These are phyloP conservation scores for Setaria italica DNA, from an alignment of 202 grass and related monocot species.

Conservation along the genomic window DNA sequence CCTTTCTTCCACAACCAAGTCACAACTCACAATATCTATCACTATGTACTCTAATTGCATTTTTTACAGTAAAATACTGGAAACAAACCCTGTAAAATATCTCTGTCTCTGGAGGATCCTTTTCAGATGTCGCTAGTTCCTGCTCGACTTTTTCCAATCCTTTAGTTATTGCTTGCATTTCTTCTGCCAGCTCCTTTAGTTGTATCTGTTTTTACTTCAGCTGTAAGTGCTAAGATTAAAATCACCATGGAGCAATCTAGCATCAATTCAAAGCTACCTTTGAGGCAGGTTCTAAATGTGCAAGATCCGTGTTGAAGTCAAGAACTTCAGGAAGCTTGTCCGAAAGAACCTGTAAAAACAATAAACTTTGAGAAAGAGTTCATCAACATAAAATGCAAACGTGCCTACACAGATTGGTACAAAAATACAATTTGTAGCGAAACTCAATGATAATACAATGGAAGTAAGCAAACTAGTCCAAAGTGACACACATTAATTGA, in stretches of 20 bases:
- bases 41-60: constrained; percentile 3
- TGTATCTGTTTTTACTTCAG: constrained; percentile 71
- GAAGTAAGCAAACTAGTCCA: constrained; percentile 27
- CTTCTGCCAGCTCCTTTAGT: constrained; percentile 85
- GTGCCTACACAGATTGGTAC: constrained; percentile 2
- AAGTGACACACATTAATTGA: constrained; percentile 18
- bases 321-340: constrained; percentile 97
- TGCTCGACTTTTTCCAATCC: constrained; percentile 89
- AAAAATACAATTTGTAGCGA: constrained; percentile 6
- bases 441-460: constrained; percentile 1
- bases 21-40: neutral
- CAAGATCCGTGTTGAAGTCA: constrained; percentile 85
- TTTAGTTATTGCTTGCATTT: constrained; percentile 90
- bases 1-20: constrained; percentile 1
- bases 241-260: constrained; percentile 22
- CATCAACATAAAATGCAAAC: constrained; percentile 30
- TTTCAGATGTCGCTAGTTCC: constrained; percentile 77
- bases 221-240: constrained; percentile 41
- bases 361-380: constrained; percentile 32
- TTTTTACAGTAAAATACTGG: constrained; percentile 18
- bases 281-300: constrained; percentile 80
- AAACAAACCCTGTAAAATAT: constrained; percentile 76
- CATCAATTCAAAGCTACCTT: constrained; percentile 65
- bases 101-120: constrained; percentile 61
- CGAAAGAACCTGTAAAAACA: constrained; percentile 69